phyloP scores from a whole-genome alignment of 805 yeast species.

The Yarrowia porcina region DNA sequence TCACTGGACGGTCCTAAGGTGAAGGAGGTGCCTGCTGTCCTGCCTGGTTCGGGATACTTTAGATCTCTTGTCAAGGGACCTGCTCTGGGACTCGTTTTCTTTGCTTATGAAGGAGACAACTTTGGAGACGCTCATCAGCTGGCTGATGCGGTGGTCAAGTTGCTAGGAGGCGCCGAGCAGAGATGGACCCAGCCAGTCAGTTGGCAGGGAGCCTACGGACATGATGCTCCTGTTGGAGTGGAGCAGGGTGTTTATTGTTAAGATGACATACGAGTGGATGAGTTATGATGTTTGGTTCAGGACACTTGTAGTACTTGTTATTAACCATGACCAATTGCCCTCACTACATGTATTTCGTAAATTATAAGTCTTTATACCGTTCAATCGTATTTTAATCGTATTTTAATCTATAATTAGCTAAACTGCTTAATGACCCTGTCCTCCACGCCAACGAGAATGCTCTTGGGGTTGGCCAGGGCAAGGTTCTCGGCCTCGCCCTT shows the following conservation, averaged over 20 bases:
- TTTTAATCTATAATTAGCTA: background rate
- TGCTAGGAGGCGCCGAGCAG: slow-evolving; percentile 33
- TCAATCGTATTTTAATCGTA: background rate
- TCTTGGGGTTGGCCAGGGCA: slow-evolving; percentile 57
- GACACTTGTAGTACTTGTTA: no score
- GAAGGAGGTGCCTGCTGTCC: background rate
- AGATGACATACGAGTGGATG: no score
- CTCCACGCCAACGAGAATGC: slow-evolving; percentile 58
- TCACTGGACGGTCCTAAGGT: slow-evolving; percentile 18
- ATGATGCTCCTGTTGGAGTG: slow-evolving; percentile 59
- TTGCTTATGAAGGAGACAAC: slow-evolving; percentile 90
- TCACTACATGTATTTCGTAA: no score
- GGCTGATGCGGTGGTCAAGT: slow-evolving; percentile 42
- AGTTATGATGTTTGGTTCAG: no score
- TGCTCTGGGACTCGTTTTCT: slow-evolving; percentile 43
- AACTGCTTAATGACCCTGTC: slow-evolving; percentile 43
- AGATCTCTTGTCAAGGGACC: slow-evolving; percentile 2
- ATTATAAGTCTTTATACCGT: no score
- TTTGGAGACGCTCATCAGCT: slow-evolving; percentile 60
- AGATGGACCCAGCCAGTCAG: slow-evolving; percentile 61
- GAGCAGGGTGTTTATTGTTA: slow-evolving; percentile 72
- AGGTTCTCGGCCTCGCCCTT: slow-evolving; percentile 69
- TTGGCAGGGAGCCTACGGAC: slow-evolving; percentile 86
- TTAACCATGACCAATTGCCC: no score
- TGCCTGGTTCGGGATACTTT: slow-evolving; percentile 24